Conservation (phyloP, 2,329 filamentous ascomycete genomes). For the Aspergillus pseudotamarii region DNA sequence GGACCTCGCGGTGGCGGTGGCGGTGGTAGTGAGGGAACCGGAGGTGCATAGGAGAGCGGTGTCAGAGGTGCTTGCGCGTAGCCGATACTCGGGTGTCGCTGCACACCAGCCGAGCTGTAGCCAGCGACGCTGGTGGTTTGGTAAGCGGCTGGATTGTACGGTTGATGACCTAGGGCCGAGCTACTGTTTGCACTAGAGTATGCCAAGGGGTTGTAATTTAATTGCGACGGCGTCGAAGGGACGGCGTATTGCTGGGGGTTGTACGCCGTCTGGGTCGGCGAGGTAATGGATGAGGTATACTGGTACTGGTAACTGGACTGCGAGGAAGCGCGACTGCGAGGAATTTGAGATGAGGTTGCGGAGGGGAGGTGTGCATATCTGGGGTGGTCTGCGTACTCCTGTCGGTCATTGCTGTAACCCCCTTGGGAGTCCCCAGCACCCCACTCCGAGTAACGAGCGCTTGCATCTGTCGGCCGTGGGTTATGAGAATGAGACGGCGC, state of each 20-base stretch:
- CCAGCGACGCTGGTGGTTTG: constrained; percentile 37
- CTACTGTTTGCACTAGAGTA: constrained; percentile 46
- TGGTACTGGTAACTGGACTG: constrained; percentile 55
- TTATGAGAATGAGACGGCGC: constrained; percentile 33
- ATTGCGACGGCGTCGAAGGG: constrained; percentile 48
- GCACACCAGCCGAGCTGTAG: constrained; percentile 35
- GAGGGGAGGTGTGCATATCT: constrained; percentile 39
- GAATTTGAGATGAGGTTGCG: constrained; percentile 36
- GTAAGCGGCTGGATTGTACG: constrained; percentile 56
- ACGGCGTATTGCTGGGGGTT: constrained; percentile 65
- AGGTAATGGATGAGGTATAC: constrained; percentile 29
- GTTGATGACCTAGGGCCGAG: constrained; percentile 39
- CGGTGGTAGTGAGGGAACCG: constrained; percentile 30
- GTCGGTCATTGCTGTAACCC: constrained; percentile 28
- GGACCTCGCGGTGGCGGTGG: constrained; percentile 42
- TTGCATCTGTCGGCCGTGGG: constrained; percentile 38
- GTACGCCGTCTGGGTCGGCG: constrained; percentile 56
- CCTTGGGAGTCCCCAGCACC: constrained; percentile 41
- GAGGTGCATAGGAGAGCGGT: constrained; percentile 35
- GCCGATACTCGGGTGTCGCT: constrained; percentile 35
- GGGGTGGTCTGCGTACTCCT: constrained; percentile 36
- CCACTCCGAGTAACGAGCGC: constrained; percentile 38
- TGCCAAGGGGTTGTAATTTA: constrained; percentile 72
- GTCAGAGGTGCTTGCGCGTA: constrained; percentile 35
- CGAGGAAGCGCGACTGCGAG: constrained; percentile 44